Conservation (phyloP, 139 green algal genomes). For the Micractinium sp. region DNA sequence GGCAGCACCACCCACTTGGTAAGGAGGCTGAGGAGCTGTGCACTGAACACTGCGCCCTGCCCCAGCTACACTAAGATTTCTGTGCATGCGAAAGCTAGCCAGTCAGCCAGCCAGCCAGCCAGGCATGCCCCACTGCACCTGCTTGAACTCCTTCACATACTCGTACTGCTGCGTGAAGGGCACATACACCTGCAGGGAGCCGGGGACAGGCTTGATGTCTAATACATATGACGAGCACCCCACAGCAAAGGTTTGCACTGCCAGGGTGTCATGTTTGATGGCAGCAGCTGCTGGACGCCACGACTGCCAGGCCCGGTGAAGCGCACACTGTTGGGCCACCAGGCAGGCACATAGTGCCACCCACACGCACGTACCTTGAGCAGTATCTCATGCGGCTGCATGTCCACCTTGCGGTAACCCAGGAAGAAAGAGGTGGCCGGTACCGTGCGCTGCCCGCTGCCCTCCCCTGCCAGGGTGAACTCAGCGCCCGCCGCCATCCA, state of each 20-base stretch:
- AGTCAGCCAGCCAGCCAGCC: no score
- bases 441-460: constrained; percentile 45
- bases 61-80: neutral
- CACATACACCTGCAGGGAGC: constrained; percentile 60
- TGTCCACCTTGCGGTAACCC: constrained; percentile 87
- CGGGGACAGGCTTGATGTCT: neutral
- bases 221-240: neutral
- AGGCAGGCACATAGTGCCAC: neutral
- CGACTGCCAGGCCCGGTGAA: neutral
- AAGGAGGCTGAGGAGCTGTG: neutral
- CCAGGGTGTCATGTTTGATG: neutral
- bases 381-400: constrained; percentile 63
- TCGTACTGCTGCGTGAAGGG: constrained; percentile 79
- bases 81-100: neutral
- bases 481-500: constrained; percentile 28
- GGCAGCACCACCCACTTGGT: no score
- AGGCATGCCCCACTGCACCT: neutral
- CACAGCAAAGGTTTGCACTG: neutral
- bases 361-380: neutral
- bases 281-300: neutral
- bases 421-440: constrained; percentile 89
- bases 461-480: constrained; percentile 68
- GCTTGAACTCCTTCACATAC: constrained; percentile 97
- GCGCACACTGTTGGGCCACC: neutral
- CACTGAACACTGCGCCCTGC: neutral